Evolutionary conservation across 192 early-diverging fungal species (phyloP), one percentile per base, ranked within the genome.

Genomic region (Coemansia sp.): DNA sequence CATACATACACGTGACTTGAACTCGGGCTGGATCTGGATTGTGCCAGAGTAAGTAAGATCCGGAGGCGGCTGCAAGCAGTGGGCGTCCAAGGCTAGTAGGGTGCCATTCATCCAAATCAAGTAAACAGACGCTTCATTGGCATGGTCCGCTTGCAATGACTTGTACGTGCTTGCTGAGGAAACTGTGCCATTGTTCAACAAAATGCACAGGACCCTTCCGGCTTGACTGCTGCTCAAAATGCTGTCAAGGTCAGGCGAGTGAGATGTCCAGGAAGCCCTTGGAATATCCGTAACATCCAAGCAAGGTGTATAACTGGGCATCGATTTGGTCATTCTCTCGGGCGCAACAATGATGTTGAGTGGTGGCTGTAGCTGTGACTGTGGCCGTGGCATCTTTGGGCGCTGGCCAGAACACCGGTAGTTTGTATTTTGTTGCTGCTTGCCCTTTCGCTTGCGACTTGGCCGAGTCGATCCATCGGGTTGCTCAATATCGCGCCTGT

Each of bases 221-320:
- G 47, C 36, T 18, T 31, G 44, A 12, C 47, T 31, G 31, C 31
- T 24, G 31, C 18, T 38, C 31, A 66, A 51, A 5, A 66, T 33
- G 2, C 13, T 33, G 18, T 66, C 46, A 38, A 66, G 33, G 6
- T 66, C 65, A 6, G 44, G 46, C 12, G 47, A 66, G 2, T 66
- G 46, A 11, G 36, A 42, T n/a, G 20, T 52, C 69, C 61, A 71
- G 24, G 49, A 51, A 36, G 40, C 40, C 27, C 43, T 71, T 13
- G 70, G 70, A 46, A 71, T 71, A 18, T 22, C 63, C 31, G 22
- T 40, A 40, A 10, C 22, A 18, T 31, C 24, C 65, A 61, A 33
- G 12, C 41, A 9, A 34, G 31, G 57, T 2, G 57, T 18, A 34
- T 33, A 3, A 18, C 12, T 31, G 27, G 12, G 13, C 16, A 31